Conservation (phyloP, 495 filamentous ascomycete species). For the Collariella sp. region DNA sequence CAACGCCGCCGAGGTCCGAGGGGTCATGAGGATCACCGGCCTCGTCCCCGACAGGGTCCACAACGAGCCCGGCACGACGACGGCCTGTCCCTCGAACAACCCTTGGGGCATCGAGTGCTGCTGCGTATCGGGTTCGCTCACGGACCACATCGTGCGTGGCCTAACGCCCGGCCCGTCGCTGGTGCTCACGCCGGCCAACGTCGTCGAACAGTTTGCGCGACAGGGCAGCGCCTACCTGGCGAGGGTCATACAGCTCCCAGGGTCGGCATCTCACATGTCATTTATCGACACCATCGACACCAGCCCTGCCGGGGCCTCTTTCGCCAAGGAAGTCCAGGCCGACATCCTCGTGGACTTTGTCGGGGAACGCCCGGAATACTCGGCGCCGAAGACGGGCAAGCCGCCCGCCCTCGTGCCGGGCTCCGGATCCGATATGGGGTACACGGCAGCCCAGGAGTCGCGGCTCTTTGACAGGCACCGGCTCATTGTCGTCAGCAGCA, state of each 20-base stretch:
- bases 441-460: background rate
- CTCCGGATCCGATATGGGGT: background rate
- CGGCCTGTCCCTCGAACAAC: no score
- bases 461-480: background rate
- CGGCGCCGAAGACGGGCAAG: background rate
- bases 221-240: no score
- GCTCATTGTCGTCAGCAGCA: background rate
- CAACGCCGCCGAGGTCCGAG: background rate
- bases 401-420: background rate
- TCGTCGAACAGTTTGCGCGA: no score
- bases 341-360: no score
- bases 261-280: no score
- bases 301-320: no score
- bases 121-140: constrained; percentile 7
- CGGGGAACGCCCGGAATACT: no score
- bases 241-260: background rate
- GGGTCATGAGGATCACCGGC: background rate
- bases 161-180: constrained; percentile 4
- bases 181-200: no score
- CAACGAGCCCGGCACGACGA: no score
- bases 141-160: background rate
- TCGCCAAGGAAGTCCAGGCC: no score
- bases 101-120: constrained; percentile 11
- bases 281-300: no score
- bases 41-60: constrained; percentile 4